A percentile compares a stretch with the other conserved stretches of the same genome.
phyloP scores from a whole-genome alignment of 345 rosid species.

The Streptanthus diversifolius region DNA sequence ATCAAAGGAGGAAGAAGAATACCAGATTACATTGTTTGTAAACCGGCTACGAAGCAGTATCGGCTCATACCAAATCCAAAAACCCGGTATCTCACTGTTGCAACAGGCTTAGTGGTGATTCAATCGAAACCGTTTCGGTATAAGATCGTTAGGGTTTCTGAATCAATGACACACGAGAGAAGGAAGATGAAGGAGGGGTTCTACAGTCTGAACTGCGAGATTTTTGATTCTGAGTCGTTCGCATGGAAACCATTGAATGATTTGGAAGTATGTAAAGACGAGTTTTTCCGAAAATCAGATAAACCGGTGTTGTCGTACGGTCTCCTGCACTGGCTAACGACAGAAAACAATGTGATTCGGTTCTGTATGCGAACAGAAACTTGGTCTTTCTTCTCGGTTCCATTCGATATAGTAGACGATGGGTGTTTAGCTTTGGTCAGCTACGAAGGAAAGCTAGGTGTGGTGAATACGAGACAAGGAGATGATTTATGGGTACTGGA shows the following conservation, averaged over 20 bases:
- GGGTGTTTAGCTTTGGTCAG: neutral
- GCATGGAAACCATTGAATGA: neutral
- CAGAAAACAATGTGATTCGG: neutral
- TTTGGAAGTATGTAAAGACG: neutral
- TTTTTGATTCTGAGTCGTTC: constrained; percentile 4
- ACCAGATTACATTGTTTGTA: constrained; percentile 11
- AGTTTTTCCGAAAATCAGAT: neutral
- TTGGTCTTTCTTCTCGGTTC: neutral
- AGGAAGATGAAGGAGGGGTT: neutral
- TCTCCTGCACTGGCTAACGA: constrained; percentile 8
- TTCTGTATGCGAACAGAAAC: constrained; percentile 15
- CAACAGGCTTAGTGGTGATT: neutral
- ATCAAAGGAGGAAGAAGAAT: neutral
- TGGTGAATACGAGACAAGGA: neutral
- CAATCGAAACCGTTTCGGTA: neutral
- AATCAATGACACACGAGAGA: neutral
- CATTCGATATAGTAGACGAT: neutral
- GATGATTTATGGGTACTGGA: neutral
- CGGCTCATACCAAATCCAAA: constrained; percentile 7
- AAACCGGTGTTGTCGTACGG: neutral
- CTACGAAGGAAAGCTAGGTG: constrained; percentile 19
- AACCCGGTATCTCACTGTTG: neutral
- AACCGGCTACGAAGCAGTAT: constrained; percentile 13
- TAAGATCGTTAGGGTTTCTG: constrained; percentile 18
- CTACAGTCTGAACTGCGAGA: neutral